These are phyloP conservation scores for Wilcoxina mikolae DNA, from an alignment of 495 filamentous ascomycete species.

Conservation along the genomic window DNA sequence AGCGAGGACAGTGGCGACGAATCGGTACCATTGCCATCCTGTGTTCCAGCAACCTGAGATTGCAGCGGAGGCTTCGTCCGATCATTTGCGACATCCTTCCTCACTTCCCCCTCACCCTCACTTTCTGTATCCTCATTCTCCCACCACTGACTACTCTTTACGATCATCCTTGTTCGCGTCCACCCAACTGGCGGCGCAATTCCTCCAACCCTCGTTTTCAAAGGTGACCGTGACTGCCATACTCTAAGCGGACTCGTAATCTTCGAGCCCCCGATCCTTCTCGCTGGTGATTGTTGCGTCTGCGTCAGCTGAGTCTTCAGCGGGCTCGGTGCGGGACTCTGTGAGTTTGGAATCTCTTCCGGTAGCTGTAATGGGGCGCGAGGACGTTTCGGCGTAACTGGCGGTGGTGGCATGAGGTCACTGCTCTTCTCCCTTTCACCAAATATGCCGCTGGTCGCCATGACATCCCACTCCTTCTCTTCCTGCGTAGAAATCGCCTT, in stretches of 20 bases:
- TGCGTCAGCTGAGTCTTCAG: background rate
- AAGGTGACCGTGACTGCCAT: no score
- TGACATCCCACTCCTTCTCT: constrained; percentile 5
- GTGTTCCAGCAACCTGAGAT: no score
- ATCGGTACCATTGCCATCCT: no score
- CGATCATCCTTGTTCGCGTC: background rate
- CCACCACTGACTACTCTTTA: constrained; percentile 28
- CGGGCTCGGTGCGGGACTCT: background rate
- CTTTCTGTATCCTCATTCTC: constrained; percentile 19
- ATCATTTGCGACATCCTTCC: no score
- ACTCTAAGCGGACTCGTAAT: no score
- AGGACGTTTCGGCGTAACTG: constrained; percentile 1
- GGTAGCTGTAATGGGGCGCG: background rate
- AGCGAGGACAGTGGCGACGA: no score
- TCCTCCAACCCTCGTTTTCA: no score
- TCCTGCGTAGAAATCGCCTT: no score
- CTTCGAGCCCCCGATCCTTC: no score
- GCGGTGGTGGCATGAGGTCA: constrained; percentile 1
- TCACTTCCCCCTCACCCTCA: background rate
- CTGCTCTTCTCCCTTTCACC: background rate
- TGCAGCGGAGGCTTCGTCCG: no score
- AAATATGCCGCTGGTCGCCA: no score
- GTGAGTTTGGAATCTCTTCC: constrained; percentile 1
- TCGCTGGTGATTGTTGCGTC: background rate
- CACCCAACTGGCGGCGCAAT: background rate